These are phyloP conservation scores for Jacaranda copaia DNA, from an alignment of 257 asterid species.

Conservation along the genomic window DNA sequence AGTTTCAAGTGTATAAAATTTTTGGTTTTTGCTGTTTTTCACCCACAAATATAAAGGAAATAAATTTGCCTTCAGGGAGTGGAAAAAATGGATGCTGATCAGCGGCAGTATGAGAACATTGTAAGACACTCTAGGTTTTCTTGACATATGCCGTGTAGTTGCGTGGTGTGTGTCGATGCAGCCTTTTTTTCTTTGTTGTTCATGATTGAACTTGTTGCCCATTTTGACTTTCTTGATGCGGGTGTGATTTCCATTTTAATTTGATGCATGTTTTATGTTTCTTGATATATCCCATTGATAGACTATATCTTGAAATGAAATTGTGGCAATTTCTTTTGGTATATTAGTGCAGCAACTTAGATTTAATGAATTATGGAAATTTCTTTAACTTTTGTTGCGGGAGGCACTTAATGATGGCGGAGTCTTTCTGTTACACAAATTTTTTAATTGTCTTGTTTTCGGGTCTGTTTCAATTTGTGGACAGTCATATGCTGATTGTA, in stretches of 20 bases:
- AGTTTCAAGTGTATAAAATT: not conserved
- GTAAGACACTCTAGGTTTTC: constrained; percentile 42
- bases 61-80: constrained; percentile 19
- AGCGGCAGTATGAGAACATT: constrained; percentile 55
- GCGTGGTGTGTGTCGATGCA: constrained; percentile 24
- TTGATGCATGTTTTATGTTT: constrained; percentile 22
- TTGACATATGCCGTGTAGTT: constrained; percentile 11
- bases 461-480: not conserved
- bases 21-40: constrained; percentile 21
- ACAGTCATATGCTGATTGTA: not conserved
- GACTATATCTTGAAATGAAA: not conserved
- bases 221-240: constrained; percentile 28
- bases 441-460: not conserved
- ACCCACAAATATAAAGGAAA: not conserved
- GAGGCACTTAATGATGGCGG: not conserved
- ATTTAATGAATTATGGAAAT: constrained; percentile 14
- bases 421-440: not conserved
- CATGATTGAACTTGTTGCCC: not conserved
- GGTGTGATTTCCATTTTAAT: constrained; percentile 21
- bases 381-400: not conserved
- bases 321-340: constrained; percentile 9
- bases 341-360: not conserved
- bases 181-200: constrained; percentile 7
- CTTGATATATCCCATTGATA: constrained; percentile 19
- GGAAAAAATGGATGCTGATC: constrained; percentile 52